A percentile compares a stretch with the other conserved stretches of the same genome.
phyloP scores from a whole-genome alignment of 371 early-diverging fungal genomes.

The Circinella umbellata region DNA sequence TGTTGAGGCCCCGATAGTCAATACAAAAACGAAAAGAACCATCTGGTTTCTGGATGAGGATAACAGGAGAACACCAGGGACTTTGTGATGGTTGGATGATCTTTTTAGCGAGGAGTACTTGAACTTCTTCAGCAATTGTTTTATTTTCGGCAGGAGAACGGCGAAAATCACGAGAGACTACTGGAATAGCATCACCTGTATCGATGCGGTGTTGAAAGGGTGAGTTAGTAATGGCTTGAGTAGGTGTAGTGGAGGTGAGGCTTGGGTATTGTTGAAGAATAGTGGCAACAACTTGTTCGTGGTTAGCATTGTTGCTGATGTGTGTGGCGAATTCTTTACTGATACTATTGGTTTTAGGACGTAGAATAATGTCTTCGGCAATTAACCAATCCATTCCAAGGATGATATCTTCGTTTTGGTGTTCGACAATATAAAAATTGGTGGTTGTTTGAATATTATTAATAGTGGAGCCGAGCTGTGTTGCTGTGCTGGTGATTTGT shows the following conservation, averaged over 20 bases:
- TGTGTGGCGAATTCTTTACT: no score
- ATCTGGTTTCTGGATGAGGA: constrained; percentile 45
- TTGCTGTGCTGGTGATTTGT: no score
- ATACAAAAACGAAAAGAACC: constrained; percentile 41
- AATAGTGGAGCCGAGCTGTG: no score
- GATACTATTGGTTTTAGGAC: no score
- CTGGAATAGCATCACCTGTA: constrained; percentile 20
- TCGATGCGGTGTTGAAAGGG: constrained; percentile 11
- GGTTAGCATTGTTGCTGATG: no score
- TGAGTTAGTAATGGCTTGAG: neutral
- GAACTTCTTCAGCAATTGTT: constrained; percentile 17
- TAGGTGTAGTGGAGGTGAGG: neutral
- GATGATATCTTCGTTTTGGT: neutral
- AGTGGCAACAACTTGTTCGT: no score
- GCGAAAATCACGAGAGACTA: constrained; percentile 23
- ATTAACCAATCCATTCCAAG: neutral
- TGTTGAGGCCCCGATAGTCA: constrained; percentile 36
- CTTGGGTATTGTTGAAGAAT: neutral
- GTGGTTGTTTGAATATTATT: no score
- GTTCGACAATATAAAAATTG: no score
- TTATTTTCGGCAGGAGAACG: constrained; percentile 24
- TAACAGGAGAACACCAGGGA: constrained; percentile 11
- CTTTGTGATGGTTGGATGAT: constrained; percentile 17
- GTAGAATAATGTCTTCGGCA: neutral
- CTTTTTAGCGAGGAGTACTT: constrained; percentile 8